phyloP scores from a whole-genome alignment of 495 filamentous ascomycete genomes.

The Xylaria palmicola region DNA sequence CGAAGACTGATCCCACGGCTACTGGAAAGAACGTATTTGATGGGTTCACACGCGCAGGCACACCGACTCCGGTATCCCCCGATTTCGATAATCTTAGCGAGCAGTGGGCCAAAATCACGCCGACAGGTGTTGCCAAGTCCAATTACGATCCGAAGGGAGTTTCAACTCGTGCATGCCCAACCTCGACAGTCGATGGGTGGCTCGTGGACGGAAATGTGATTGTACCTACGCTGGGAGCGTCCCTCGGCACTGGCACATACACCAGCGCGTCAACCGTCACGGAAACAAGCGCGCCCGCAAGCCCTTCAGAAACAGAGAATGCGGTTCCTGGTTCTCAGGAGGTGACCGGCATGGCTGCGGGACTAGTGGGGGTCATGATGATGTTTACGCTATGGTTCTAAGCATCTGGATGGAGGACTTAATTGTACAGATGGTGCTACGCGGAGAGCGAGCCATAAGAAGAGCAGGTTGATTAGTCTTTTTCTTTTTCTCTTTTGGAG shows the following conservation, averaged over 20 bases:
- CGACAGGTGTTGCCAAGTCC: constrained; percentile 62
- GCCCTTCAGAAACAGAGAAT: constrained; percentile 20
- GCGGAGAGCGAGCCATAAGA: background rate
- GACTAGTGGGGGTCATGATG: constrained; percentile 52
- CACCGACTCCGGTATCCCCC: constrained; percentile 69
- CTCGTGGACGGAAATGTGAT: constrained; percentile 63
- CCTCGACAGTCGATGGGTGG: constrained; percentile 69
- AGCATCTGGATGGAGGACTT: background rate
- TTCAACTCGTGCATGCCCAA: constrained; percentile 68
- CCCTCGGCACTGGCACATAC: constrained; percentile 32
- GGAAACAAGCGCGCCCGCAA: constrained; percentile 13
- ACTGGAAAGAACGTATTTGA: constrained; percentile 55
- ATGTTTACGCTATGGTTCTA: constrained; percentile 52
- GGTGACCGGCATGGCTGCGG: constrained; percentile 43
- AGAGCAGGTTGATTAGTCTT: background rate
- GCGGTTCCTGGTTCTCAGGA: constrained; percentile 20
- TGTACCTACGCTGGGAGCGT: constrained; percentile 68
- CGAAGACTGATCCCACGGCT: constrained; percentile 44
- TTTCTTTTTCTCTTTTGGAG: too few species aligned
- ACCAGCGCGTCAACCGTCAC: constrained; percentile 28
- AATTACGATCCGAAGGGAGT: constrained; percentile 59
- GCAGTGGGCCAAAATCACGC: constrained; percentile 72
- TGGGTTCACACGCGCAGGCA: constrained; percentile 69
- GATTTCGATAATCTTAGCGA: constrained; percentile 76
- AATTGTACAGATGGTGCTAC: constrained; percentile 1